These are phyloP conservation scores for Suillus tomentosus DNA, from an alignment of 768 basidiomycete species.

Conservation along the genomic window DNA sequence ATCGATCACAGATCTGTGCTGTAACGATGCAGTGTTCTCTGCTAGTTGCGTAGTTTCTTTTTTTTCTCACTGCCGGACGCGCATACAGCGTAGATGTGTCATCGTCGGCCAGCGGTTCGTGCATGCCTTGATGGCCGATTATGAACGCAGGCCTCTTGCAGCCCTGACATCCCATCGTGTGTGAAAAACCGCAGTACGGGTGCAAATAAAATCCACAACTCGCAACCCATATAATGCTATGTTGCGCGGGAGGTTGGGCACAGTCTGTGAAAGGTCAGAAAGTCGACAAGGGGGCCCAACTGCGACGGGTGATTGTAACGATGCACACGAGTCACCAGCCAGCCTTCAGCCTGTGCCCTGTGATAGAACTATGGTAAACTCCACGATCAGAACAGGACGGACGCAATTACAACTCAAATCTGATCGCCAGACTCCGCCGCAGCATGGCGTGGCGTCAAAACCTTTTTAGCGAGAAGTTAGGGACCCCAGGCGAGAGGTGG, in stretches of 20 bases:
- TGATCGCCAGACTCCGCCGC: neutral
- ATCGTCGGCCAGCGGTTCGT: neutral
- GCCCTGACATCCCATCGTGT: neutral
- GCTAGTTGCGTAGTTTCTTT: neutral
- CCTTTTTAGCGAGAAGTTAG: neutral
- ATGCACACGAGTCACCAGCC: neutral
- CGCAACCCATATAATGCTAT: neutral
- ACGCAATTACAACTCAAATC: neutral
- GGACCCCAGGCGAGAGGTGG: neutral
- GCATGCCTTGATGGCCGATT: neutral
- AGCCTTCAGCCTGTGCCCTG: neutral
- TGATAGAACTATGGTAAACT: neutral
- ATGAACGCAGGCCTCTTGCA: neutral
- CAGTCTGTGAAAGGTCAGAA: neutral
- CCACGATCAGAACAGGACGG: neutral
- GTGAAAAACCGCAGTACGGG: neutral
- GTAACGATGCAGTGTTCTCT: neutral
- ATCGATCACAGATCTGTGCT: neutral
- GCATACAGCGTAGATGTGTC: neutral
- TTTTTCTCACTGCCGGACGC: neutral
- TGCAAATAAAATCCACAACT: neutral
- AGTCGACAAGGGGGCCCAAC: too few relatives aligned
- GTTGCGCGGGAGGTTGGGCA: neutral
- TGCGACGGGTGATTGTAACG: neutral
- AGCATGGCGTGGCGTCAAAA: neutral